Evolutionary conservation across 148 eudicot genomes (phyloP).

Genomic region (Silene uniflora): DNA sequence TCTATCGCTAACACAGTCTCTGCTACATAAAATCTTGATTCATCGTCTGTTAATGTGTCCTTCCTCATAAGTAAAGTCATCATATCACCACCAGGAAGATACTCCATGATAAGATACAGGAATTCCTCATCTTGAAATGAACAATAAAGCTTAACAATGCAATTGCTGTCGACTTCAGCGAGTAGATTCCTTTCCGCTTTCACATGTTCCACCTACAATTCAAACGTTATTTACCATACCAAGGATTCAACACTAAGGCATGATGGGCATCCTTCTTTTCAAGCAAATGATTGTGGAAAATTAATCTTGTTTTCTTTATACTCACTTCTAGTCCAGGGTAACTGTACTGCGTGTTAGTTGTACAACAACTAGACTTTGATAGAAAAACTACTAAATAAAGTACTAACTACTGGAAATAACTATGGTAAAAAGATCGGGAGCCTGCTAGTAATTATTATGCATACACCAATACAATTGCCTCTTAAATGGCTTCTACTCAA

Average conservation of each 20-base stretch:
- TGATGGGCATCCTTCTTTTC: not conserved
- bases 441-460: not conserved
- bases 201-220: slow-evolving; percentile 83
- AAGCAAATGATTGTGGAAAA: not conserved
- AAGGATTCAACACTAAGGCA: not conserved
- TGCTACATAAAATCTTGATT: slow-evolving; percentile 86
- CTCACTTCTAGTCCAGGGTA: not conserved
- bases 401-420: not conserved
- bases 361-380: not conserved
- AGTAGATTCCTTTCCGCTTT: slow-evolving; percentile 96
- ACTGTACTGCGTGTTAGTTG: not conserved
- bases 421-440: no score
- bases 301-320: slow-evolving; percentile 4
- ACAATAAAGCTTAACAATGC: slow-evolving; percentile 91
- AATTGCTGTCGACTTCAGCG: slow-evolving; percentile 97
- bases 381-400: not conserved
- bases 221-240: slow-evolving; percentile 20
- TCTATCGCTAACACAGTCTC: slow-evolving; percentile 95
- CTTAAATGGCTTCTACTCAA: not conserved
- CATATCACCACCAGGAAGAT: slow-evolving; percentile 99
- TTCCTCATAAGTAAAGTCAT: slow-evolving; percentile 97
- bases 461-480: not conserved
- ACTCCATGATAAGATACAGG: slow-evolving; percentile 91
- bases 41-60: slow-evolving; percentile 86
- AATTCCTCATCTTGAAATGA: slow-evolving; percentile 95